Evolutionary conservation across 768 basidiomycete species (phyloP).

Genomic region (Exidia glandulosa): DNA sequence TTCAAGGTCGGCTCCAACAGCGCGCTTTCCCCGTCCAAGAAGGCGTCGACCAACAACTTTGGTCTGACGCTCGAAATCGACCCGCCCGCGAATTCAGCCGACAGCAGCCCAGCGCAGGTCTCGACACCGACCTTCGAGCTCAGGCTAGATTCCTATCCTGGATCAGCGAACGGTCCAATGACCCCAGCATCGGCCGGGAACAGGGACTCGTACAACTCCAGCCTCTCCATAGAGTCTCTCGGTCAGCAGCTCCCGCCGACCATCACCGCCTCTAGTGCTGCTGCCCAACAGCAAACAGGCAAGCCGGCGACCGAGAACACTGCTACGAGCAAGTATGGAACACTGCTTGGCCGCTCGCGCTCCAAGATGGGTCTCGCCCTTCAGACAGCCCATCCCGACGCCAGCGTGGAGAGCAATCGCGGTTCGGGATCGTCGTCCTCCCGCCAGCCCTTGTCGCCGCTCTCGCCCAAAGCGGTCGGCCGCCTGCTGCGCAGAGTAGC

Average conservation of each 20-base stretch:
- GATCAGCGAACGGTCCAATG: conserved; percentile 35
- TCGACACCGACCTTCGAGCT: conserved; percentile 2
- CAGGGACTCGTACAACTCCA: conserved; percentile 69
- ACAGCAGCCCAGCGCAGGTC: conserved; percentile 3
- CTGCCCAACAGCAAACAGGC: conserved; percentile 12
- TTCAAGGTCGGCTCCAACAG: conserved; percentile 5
- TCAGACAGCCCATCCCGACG: neutral
- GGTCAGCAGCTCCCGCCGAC: conserved; percentile 1
- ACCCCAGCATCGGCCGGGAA: conserved; percentile 49
- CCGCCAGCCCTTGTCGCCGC: conserved; percentile 31
- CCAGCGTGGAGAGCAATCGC: conserved; percentile 25
- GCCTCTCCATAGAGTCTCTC: conserved; percentile 61
- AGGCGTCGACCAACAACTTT: neutral
- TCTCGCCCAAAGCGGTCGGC: conserved; percentile 59
- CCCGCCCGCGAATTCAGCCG: neutral
- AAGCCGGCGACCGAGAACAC: conserved; percentile 13
- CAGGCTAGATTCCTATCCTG: conserved; percentile 6
- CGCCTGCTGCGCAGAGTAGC: conserved; percentile 93
- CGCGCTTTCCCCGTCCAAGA: neutral
- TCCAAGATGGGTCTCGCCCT: neutral
- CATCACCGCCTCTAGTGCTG: conserved; percentile 18
- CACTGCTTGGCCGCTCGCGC: conserved; percentile 11
- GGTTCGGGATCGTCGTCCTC: conserved; percentile 27
- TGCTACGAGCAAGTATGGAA: conserved; percentile 20
- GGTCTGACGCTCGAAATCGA: conserved; percentile 7